These are phyloP conservation scores for Entrophospora sp. DNA, from an alignment of 192 early-diverging fungal species.

Conservation along the genomic window DNA sequence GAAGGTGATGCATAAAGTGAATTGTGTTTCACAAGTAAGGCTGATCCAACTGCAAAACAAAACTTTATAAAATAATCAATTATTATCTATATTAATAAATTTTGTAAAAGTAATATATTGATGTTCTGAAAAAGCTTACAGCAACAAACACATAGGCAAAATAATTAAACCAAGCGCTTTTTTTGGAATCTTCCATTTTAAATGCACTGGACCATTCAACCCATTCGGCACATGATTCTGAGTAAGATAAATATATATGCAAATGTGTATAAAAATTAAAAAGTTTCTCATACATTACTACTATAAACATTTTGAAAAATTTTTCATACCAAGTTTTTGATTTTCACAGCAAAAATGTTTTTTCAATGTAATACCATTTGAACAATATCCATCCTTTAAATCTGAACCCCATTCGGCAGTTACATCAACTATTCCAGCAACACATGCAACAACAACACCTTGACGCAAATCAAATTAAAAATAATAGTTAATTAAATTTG, in stretches of 20 bases:
- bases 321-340: slow-evolving; percentile 39
- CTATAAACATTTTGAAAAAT: background rate
- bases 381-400: slow-evolving; percentile 76
- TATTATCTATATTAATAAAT: slow-evolving; percentile 26
- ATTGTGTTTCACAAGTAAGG: slow-evolving; percentile 4
- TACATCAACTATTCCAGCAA: slow-evolving; percentile 81
- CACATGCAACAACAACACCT: slow-evolving; percentile 63
- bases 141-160: slow-evolving; percentile 1
- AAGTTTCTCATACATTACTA: background rate
- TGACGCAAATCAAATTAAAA: background rate
- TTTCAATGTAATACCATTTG: slow-evolving; percentile 72
- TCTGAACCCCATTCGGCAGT: slow-evolving; percentile 86
- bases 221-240: background rate
- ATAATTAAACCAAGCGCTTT: background rate
- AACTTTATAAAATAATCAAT: slow-evolving; percentile 1
- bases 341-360: slow-evolving; percentile 83
- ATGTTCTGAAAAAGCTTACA: background rate
- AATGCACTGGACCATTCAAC: background rate
- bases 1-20: slow-evolving; percentile 38
- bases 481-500: slow-evolving; percentile 12
- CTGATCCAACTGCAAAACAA: background rate
- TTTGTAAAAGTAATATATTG: background rate
- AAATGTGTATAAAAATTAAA: background rate
- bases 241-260: background rate
- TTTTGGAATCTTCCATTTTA: background rate